These are phyloP conservation scores for Dispira simplex DNA, from an alignment of 192 early-diverging fungal genomes.

Conservation along the genomic window DNA sequence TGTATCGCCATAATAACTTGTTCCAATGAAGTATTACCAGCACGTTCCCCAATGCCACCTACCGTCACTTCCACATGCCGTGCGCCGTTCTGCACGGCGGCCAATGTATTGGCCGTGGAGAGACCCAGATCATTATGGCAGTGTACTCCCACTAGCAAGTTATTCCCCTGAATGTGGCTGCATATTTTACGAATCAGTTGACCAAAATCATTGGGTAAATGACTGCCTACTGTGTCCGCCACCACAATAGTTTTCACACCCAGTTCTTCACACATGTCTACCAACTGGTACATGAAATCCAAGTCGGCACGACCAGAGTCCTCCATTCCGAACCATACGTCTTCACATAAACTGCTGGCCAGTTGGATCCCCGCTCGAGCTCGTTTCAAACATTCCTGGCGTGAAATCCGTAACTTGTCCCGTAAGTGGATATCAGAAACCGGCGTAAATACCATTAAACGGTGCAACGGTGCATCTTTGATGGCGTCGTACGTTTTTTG, in stretches of 20 bases:
- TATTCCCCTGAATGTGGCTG: slow-evolving; percentile 44
- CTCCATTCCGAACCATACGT: slow-evolving; percentile 91
- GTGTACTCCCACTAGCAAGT: slow-evolving; percentile 63
- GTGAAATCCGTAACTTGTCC: slow-evolving; percentile 79
- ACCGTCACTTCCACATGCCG: slow-evolving; percentile 95
- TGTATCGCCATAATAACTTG: slow-evolving; percentile 92
- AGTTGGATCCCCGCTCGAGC: slow-evolving; percentile 65
- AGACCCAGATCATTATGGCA: slow-evolving; percentile 97
- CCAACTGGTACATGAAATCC: slow-evolving; percentile 70
- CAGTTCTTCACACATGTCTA: slow-evolving; percentile 66
- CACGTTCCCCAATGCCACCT: slow-evolving; percentile 97
- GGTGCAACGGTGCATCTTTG: slow-evolving; percentile 64
- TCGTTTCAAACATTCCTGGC: slow-evolving; percentile 71
- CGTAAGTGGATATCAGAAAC: slow-evolving; percentile 92
- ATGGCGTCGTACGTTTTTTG: slow-evolving; percentile 82
- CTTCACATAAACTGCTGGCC: slow-evolving; percentile 61
- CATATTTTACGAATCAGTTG: slow-evolving; percentile 67
- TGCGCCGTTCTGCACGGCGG: slow-evolving; percentile 80
- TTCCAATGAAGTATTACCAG: slow-evolving; percentile 92
- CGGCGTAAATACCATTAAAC: slow-evolving; percentile 92
- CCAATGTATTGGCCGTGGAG: slow-evolving; percentile 90
- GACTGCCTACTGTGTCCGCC: slow-evolving; percentile 96
- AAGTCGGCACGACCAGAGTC: slow-evolving; percentile 83
- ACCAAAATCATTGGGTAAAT: slow-evolving; percentile 82
- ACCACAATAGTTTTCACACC: slow-evolving; percentile 78